Evolutionary conservation across 1,284 basidiomycete species (phyloP), one percentile per base, ranked within the genome.

Genomic region (Cystobasidiaceae sp.): DNA sequence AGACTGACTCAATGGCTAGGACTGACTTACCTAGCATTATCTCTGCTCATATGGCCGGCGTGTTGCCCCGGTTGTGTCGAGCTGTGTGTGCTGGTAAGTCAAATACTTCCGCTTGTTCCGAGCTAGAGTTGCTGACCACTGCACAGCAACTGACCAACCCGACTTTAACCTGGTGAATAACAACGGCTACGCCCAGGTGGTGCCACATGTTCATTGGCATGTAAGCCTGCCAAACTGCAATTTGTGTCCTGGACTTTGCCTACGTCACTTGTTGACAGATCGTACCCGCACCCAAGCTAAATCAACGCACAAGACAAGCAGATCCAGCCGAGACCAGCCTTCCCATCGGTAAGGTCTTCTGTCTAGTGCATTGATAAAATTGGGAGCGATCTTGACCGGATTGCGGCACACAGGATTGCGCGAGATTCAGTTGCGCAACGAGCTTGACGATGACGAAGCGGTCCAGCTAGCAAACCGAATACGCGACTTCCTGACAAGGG

Each of bases 201-300:
- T 67, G 2, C 39, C 45, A 21, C 65, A 67, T 41, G 67, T 68
- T 11, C 67, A 68, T 49, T 68, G 65, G 54, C 67, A 68, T 60
- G 52, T 68, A 27, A 28, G 65, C 11, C 28, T 19, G 51, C 51
- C 17, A 28, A n/a, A n/a, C 43, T 32, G 19, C 7, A 60, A 21
- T 13, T 9, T 43, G 44, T 19, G 39, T 27, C 25, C 15, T 43
- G n/a, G 17, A 30, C 21, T 6, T 13, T 30, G 54, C 43, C 30
- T 17, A 56, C 25, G 21, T 21, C 44, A 27, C 19, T 9, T 3
- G 27, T 9, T 28, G 7, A 15, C 32, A 58, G 55, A 51, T 51
- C n/a, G 63, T 58, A 7, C 63, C 63, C 13, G 55, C 54, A 37
- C 55, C 57, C 19, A 25, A 21, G 15, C 27, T 56, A 1, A 27